Conservation (phyloP, 1,284 basidiomycete species). For the Phellopilus nigrolimitatus region DNA sequence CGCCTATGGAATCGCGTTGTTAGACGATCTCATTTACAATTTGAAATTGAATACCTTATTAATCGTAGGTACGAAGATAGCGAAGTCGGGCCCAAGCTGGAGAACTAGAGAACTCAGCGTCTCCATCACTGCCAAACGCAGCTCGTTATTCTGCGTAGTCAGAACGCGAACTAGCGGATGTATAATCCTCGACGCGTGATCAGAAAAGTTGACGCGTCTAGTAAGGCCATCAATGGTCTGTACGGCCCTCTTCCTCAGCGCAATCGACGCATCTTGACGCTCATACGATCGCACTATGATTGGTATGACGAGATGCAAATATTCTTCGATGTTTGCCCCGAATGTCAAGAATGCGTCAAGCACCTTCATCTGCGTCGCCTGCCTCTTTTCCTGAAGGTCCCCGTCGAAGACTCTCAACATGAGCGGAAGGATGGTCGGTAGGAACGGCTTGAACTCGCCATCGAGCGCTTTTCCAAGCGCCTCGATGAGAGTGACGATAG, state of each 20-base stretch:
- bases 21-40: constrained; percentile 5
- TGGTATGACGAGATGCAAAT: constrained; percentile 94
- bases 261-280: constrained; percentile 68
- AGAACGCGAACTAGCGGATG: constrained; percentile 93
- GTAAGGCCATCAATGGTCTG: constrained; percentile 90
- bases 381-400: constrained; percentile 75
- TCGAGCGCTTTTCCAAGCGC: constrained; percentile 94
- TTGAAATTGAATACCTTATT: constrained; percentile 66
- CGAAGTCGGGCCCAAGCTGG: constrained; percentile 94
- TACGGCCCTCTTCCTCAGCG: constrained; percentile 85
- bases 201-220: constrained; percentile 96
- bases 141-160: constrained; percentile 70
- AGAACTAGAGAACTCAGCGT: constrained; percentile 89
- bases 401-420: constrained; percentile 90
- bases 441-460: constrained; percentile 96
- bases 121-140: constrained; percentile 88
- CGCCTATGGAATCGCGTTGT: constrained; percentile 44
- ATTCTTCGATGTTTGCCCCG: constrained; percentile 96
- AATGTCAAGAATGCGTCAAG: constrained; percentile 95
- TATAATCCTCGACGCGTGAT: constrained; percentile 95
- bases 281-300: constrained; percentile 94
- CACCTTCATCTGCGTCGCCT: constrained; percentile 82
- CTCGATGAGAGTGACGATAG: constrained; percentile 92
- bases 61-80: constrained; percentile 95
- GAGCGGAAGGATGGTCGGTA: constrained; percentile 89